Evolutionary conservation across 2,329 filamentous ascomycete genomes (phyloP).

Genomic region (Aspergillus uvarum): DNA sequence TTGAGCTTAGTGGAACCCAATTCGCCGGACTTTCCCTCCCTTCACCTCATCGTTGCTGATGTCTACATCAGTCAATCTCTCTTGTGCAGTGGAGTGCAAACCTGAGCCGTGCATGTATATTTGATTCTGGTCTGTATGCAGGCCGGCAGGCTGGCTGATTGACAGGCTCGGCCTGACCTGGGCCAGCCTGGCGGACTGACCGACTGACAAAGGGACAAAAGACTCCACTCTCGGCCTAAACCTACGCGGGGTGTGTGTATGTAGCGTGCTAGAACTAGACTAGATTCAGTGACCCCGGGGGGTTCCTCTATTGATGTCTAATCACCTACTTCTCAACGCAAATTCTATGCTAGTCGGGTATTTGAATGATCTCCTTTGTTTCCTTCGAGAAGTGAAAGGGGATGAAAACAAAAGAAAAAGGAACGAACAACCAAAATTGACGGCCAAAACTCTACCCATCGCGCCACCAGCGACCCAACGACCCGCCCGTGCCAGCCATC

Average conservation of each 20-base stretch:
- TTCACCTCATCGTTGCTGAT: background rate
- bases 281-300: too few species aligned
- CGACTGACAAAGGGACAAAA: too few species aligned
- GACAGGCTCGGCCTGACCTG: too few species aligned
- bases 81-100: background rate
- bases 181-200: too few species aligned
- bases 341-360: too few species aligned
- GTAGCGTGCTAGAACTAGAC: background rate
- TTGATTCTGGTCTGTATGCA: background rate
- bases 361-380: too few species aligned
- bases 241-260: background rate
- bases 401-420: background rate
- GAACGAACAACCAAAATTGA: background rate
- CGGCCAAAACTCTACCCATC: conserved; percentile 22
- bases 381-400: too few species aligned
- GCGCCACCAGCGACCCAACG: conserved; percentile 46
- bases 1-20: background rate
- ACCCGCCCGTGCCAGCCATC: conserved; percentile 40
- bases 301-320: too few species aligned
- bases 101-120: background rate
- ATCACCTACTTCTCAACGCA: too few species aligned
- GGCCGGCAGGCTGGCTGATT: background rate
- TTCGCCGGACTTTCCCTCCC: background rate
- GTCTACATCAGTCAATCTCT: background rate
- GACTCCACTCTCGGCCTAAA: too few species aligned